Evolutionary conservation across 1,284 basidiomycete species (phyloP), one percentile per base, ranked within the genome.

Genomic region (Cerrena zonata): DNA sequence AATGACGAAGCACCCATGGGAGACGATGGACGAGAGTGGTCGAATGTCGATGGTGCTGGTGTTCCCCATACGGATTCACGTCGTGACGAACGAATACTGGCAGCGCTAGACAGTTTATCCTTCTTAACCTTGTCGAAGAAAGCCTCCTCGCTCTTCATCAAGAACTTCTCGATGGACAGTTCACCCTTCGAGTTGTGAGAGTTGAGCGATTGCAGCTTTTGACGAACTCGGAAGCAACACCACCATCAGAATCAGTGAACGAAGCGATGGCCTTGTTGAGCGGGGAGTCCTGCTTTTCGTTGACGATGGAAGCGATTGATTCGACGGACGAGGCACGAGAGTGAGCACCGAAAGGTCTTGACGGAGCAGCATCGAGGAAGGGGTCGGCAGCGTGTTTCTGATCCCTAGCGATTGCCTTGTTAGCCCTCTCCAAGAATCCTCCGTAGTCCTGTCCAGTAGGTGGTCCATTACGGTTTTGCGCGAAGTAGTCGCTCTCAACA

Each of bases 201-300:
- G 42, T 80, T 85, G 48, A 96, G 77, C 55, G 69, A 67, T 63
- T 91, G 85, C 42, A 96, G 71, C 65, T 89, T 92, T 60, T 89
- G 23, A 94, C 86, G 65, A 96, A 94, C 48, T 89, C 84, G 47
- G 87, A 81, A 13, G 91, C 87, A 47, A 95, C 91, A 53, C 91
- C 90, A 41, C 92, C 92, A 65, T 94, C 90, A 1, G 88, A 77
- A 68, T 94, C 92, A 25, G 92, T 95, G 70, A 95, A 95, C 50
- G 90, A 86, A 54, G 86, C 87, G 64, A 92, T 91, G 10, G 91
- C 90, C 71, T 94, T 94, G 72, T 95, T 95, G 53, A 94, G 71
- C 4, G 91, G 90, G 11, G 91, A 94, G 53, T 87, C 86, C 1
- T 74, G 73, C 72, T 94, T 94, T 62, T 94, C 92, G 58, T 93